A percentile compares a stretch with the other conserved stretches of the same genome.
phyloP scores from a whole-genome alignment of 164 flowering plant species.

The Berberis vulgaris region DNA sequence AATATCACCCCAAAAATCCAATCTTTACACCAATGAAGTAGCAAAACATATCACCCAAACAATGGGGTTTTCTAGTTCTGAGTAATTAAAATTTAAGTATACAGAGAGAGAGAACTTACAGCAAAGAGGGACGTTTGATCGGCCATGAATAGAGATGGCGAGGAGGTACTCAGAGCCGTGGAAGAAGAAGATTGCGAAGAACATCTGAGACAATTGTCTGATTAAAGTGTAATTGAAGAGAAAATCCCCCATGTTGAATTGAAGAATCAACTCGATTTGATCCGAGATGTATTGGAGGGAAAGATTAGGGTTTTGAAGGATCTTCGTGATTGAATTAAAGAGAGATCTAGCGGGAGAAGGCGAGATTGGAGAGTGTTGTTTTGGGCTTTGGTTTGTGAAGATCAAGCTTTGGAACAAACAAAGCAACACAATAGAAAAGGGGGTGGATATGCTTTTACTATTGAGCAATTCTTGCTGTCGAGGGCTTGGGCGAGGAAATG shows the following conservation, averaged over 20 bases:
- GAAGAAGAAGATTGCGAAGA: conserved; percentile 47
- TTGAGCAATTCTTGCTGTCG: no score
- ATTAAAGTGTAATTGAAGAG: conserved; percentile 32
- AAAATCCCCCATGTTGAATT: conserved; percentile 35
- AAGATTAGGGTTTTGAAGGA: conserved; percentile 1
- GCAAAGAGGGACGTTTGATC: conserved; percentile 34
- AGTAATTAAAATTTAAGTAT: no score
- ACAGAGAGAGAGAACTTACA: conserved; percentile 8
- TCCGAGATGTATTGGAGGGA: neutral
- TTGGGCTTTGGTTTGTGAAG: no score
- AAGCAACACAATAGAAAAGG: no score
- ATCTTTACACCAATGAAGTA: neutral
- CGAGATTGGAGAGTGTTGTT: neutral
- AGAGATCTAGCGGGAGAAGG: neutral
- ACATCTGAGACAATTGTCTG: conserved; percentile 56
- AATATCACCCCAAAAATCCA: no score
- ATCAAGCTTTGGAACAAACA: no score
- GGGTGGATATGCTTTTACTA: no score
- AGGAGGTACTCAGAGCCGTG: conserved; percentile 61
- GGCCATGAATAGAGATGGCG: conserved; percentile 57
- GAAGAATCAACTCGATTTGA: conserved; percentile 4
- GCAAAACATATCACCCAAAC: neutral
- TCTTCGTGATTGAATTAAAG: no score
- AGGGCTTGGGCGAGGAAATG: no score
- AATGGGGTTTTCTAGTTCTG: no score